phyloP scores from a whole-genome alignment of 495 filamentous ascomycete genomes.

The Ramalina intermedia region DNA sequence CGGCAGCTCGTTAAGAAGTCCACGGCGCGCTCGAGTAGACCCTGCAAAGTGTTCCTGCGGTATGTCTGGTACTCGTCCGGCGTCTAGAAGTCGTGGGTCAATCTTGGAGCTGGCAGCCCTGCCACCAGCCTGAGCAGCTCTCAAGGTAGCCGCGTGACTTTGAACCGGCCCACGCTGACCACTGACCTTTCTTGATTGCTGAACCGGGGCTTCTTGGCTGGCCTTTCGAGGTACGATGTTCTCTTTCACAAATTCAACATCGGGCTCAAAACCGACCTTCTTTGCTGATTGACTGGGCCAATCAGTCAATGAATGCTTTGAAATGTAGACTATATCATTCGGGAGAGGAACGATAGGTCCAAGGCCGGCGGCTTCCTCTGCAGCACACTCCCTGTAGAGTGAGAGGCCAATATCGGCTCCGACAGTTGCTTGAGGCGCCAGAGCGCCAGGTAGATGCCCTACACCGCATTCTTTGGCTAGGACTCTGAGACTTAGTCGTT shows the following conservation, averaged over 20 bases:
- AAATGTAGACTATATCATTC: slow-evolving; percentile 50
- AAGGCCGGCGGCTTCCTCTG: slow-evolving; percentile 55
- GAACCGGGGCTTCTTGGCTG: not conserved
- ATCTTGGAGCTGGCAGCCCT: not conserved
- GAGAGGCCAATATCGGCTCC: slow-evolving; percentile 16
- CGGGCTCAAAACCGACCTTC: not conserved
- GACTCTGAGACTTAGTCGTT: slow-evolving; percentile 31
- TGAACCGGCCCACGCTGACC: slow-evolving; percentile 7
- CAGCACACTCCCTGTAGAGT: slow-evolving; percentile 52
- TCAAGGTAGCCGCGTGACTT: slow-evolving; percentile 13
- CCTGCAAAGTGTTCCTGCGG: not conserved
- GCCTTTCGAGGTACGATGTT: not conserved
- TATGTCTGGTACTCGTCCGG: not conserved
- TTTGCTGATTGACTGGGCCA: not conserved
- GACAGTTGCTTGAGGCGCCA: slow-evolving; percentile 11
- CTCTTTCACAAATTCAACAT: not conserved
- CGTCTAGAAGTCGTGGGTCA: not conserved
- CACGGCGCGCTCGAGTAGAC: slow-evolving; percentile 1
- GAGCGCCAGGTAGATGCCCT: slow-evolving; percentile 16
- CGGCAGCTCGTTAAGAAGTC: slow-evolving; percentile 13
- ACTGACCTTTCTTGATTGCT: not conserved
- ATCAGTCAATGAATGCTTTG: not conserved
- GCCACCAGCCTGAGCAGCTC: slow-evolving; percentile 8
- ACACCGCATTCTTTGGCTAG: slow-evolving; percentile 39
- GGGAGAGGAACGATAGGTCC: slow-evolving; percentile 57